A percentile compares a stretch with the other conserved stretches of the same genome.
These are phyloP conservation scores for Aleurites moluccanus DNA, from an alignment of 441 rosid species.

Conservation along the genomic window DNA sequence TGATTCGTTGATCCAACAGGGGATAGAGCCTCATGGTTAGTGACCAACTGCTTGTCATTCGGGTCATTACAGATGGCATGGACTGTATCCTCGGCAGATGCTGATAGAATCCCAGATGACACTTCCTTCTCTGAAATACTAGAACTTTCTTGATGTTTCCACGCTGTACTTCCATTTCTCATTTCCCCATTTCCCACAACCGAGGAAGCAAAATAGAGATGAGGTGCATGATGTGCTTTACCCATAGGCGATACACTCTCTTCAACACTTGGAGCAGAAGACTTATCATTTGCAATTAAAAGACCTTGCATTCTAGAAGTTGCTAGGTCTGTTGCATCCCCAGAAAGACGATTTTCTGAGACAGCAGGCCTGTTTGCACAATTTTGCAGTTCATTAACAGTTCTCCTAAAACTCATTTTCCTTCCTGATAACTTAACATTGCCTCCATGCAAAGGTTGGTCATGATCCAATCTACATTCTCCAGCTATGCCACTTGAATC, in stretches of 20 bases:
- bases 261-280: constrained; percentile 26
- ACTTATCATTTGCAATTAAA: constrained; percentile 37
- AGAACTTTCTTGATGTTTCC: constrained; percentile 31
- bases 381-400: constrained; percentile 21
- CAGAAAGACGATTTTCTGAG: constrained; percentile 49
- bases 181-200: constrained; percentile 41
- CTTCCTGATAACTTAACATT: constrained; percentile 26
- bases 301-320: constrained; percentile 45
- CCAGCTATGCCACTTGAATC: constrained; percentile 35
- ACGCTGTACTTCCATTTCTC: constrained; percentile 39
- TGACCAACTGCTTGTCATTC: constrained; percentile 30
- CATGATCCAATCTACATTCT: constrained; percentile 40
- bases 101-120: constrained; percentile 18
- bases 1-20: constrained; percentile 34
- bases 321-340: constrained; percentile 67
- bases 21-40: constrained; percentile 35
- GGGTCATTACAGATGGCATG: constrained; percentile 19
- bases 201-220: constrained; percentile 37
- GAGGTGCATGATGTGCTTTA: constrained; percentile 44
- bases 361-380: constrained; percentile 35
- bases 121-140: constrained; percentile 27
- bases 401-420: constrained; percentile 22
- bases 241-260: constrained; percentile 30
- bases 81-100: constrained; percentile 28
- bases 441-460: constrained; percentile 30